Conservation (phyloP, 371 early-diverging fungal species). For the Apophysomyces variabilis region DNA sequence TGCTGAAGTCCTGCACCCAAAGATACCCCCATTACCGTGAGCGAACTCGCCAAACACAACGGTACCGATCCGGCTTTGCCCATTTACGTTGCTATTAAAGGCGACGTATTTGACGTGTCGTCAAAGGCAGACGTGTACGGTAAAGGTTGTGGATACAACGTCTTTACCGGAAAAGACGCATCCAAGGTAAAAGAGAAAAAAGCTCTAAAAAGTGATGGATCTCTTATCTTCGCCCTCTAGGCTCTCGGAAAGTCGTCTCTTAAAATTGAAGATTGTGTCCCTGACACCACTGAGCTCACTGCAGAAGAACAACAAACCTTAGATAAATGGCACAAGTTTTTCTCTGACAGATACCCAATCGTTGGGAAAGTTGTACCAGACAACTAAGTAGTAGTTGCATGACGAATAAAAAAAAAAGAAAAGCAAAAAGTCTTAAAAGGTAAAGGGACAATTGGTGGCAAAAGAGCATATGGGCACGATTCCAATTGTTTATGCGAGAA, state of each 20-base stretch:
- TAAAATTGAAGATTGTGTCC: conserved; percentile 74
- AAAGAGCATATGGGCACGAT: too few species aligned
- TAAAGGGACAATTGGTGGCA: too few species aligned
- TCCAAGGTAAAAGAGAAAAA: conserved; percentile 52
- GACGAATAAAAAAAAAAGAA: not conserved
- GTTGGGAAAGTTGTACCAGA: conserved; percentile 65
- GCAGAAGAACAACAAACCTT: conserved; percentile 75
- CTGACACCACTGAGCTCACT: conserved; percentile 68
- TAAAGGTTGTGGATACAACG: conserved; percentile 67
- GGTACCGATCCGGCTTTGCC: conserved; percentile 69
- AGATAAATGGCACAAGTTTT: conserved; percentile 80
- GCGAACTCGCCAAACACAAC: conserved; percentile 72
- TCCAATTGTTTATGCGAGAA: too few species aligned
- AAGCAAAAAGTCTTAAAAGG: not conserved
- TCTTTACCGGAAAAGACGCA: conserved; percentile 85
- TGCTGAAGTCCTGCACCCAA: conserved; percentile 50
- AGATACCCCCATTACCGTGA: conserved; percentile 56
- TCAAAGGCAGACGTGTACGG: conserved; percentile 71
- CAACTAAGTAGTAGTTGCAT: conserved; percentile 16
- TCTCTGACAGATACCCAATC: conserved; percentile 76
- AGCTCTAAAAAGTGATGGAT: not conserved
- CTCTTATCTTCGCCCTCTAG: conserved; percentile 28
- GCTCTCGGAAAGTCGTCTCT: conserved; percentile 80
- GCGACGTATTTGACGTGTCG: conserved; percentile 82
- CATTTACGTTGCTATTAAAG: conserved; percentile 85